A percentile compares a stretch with the other conserved stretches of the same genome.
phyloP scores from a whole-genome alignment of 169 alveolate genomes.

The Plasmodium vivax region DNA sequence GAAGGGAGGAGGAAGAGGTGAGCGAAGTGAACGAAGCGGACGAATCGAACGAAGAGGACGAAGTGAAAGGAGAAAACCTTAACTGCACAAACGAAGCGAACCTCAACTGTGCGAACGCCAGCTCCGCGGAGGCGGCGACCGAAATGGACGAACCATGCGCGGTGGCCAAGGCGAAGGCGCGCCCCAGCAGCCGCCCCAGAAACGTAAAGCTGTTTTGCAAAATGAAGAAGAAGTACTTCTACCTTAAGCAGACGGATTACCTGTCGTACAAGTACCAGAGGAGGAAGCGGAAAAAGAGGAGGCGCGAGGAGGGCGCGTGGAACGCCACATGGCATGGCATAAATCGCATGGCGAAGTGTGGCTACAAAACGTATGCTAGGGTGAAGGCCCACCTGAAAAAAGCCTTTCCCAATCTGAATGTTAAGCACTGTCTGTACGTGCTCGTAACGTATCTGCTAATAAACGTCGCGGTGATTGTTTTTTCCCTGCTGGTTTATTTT shows the following conservation, averaged over 20 bases:
- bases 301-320: background rate
- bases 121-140: background rate
- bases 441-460: constrained; percentile 8
- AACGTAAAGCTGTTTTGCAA: constrained; percentile 37
- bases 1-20: background rate
- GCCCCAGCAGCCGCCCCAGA: background rate
- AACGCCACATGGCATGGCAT: background rate
- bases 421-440: constrained; percentile 17
- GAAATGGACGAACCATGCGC: background rate
- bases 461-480: constrained; percentile 20
- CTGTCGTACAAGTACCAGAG: background rate
- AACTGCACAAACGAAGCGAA: background rate
- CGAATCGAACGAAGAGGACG: background rate
- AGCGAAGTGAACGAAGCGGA: no score
- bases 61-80: background rate
- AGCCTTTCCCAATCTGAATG: constrained; percentile 3
- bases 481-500: constrained; percentile 28
- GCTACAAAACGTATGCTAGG: background rate
- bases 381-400: background rate
- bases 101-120: background rate
- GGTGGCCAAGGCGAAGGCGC: background rate
- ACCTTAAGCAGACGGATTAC: background rate
- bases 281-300: constrained; percentile 6
- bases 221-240: constrained; percentile 20
- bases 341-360: background rate